Base-by-base conservation (phyloP, 148 eudicot genomes). In the Dianthus caryophyllus region DNA sequence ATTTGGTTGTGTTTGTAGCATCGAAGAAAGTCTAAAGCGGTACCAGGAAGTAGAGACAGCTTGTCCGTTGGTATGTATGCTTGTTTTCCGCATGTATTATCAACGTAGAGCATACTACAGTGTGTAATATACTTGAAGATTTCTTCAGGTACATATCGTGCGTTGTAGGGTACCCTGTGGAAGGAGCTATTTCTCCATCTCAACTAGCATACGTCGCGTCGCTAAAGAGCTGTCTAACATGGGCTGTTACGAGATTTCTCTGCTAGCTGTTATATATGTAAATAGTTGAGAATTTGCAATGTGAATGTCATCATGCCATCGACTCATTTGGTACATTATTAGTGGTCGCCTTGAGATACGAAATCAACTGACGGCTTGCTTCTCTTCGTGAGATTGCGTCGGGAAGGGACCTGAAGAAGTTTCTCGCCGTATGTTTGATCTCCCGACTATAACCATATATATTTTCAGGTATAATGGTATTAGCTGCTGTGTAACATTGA, bases 161-260 rank as follows among this genome's bases (percentile, higher is more conserved):
- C 77, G 88, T 90, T 79, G 96, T 89, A 69, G 98, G 98, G 36
- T 93, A 96, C 70, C 98, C 96, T 17, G 81, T 89, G 75, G 98
- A 93, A 82, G 98, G 98, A 75, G 82, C 80, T 26, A 79, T 93
- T 57, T 70, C 95, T 81, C 96, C 96, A 47, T 84, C 91, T 72
- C 85, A 89, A 73, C 96, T 87, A 44, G 98, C 94, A 63, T 76
- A 76, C 80, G 95, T 93, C n/a, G n/a, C n/a, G n/a, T n/a, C 54
- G 96, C 98, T 44, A 78, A 84, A 78, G 88, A 89, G 78, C 83
- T 93, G 75, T 73, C 71, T 38, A 73, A 78, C 58, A 89, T 93
- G 95, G 96, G 98, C 25, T 93, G 98, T 73, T 79, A 39, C 14
- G 96, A 93, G 75, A 93, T 93, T 65, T 89, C 98, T 73, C 95